Base-by-base conservation (phyloP, 2,329 filamentous ascomycete genomes). In the Bretziella fagacearum region DNA sequence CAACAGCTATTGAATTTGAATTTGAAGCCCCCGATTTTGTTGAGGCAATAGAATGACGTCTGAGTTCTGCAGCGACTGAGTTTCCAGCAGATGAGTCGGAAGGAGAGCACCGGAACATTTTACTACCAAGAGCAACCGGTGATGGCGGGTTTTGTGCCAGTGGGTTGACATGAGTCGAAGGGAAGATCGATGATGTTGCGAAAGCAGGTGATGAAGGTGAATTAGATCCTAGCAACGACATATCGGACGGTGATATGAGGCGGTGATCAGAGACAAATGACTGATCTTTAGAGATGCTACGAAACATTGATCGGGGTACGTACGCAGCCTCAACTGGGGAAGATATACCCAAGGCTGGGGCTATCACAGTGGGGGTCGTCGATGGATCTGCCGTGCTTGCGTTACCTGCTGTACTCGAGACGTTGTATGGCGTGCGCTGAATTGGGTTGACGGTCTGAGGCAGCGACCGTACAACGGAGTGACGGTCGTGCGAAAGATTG, bases 111-210 rank as follows among this genome's bases (percentile, higher is more conserved):
- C 45, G 23, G 3, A 40, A 41, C n/a, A 43, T 30, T 15, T 17
- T 33, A 33, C 27, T 18, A 6, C 23, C 18, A 20, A 27, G 17
- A 15, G 22, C 11, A 26, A 50, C 23, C 11, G 48, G 48, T 3
- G 48, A 47, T 29, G 48, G 48, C 8, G 48, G 44, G 26, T 47
- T 43, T 20, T 47, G 44, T 13, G 44, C 20, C 7, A 47, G 37
- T 3, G 48, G 48, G 23, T 50, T 50, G 5, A 35, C 20, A 32
- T 50, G 44, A 2, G 32, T 32, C 3, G 47, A 46, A 10, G 47
- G 35, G 13, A 47, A 47, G n/a, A 37, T 15, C 11, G 35, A 47
- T 20, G 35, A 23, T 13, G 17, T 35, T 26, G 20, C 30, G 18
- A 22, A 43, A 27, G n/a, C 41, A 7, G 47, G 15, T 22, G 42